Base-by-base conservation (phyloP, 2,329 filamentous ascomycete species). In the Sporothrix inflata region DNA sequence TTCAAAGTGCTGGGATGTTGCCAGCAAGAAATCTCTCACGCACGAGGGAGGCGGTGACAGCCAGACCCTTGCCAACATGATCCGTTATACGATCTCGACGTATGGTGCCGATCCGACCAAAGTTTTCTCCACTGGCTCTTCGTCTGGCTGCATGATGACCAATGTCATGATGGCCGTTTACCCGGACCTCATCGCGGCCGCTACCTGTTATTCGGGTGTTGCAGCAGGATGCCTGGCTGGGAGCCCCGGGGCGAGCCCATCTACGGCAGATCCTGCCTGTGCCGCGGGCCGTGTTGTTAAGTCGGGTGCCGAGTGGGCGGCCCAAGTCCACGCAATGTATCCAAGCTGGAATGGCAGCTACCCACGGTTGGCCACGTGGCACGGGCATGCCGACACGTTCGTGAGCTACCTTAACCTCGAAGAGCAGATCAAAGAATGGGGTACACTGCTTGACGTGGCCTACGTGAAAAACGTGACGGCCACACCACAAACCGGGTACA, bases 291-390 rank as follows among this genome's bases (percentile, higher is more conserved):
- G 83, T 71, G 78, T 80, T 65, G 78, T 77, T 38, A 63, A 63
- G 34, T 42, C 38, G 8, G 60, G 60, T 19, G 34, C 34, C 16
- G 60, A 63, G 38, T 63, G 60, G 60, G 60, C 60, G 3, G n/a
- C 60, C 4, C 19, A 40, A 14, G 60, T 63, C 21, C 60, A n/a
- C 11, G 60, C 9, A 7, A 83, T 83, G 73, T 80, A 79, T 71
- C 77, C 79, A 1, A 75, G 78, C 0, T 81, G 80, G 69, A 77
- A 70, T 42, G 87, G 87, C 0, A 75, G 83, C 0, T 80, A 86
- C 1, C 88, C 55, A 0, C 84, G 82, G 72, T 87, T 90, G 84
- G 86, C 88, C 77, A 84, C 89, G 73, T 89, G 86, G 81, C 87
- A 90, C 75, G 87, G 87, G 40, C 84, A 83, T 30, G 79, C 77